A percentile compares a stretch with the other conserved stretches of the same genome.
These are phyloP conservation scores for Colletotrichum somersetense DNA, from an alignment of 2,329 filamentous ascomycete species.

Conservation along the genomic window DNA sequence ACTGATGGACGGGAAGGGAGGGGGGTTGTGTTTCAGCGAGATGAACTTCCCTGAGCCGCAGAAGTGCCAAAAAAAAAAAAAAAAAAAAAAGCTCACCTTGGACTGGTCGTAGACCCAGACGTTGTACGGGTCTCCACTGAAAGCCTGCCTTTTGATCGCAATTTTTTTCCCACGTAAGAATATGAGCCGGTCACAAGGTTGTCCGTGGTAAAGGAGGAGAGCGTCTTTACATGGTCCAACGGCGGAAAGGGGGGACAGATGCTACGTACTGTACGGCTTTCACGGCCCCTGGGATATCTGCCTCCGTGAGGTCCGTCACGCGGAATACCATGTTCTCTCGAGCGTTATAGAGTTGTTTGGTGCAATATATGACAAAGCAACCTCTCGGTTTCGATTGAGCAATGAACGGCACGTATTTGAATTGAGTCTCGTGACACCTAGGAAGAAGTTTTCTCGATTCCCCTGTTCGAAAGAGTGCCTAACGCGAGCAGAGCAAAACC, in stretches of 20 bases:
- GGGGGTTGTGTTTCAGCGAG: neutral
- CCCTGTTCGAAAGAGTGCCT: neutral
- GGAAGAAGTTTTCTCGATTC: too few species aligned
- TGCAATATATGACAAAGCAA: neutral
- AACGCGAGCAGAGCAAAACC: neutral
- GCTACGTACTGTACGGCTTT: constrained; percentile 68
- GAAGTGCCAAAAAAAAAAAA: too few species aligned
- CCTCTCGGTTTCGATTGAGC: too few species aligned
- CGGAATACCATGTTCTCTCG: constrained; percentile 61
- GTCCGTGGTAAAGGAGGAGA: neutral
- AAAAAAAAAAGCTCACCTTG: constrained; percentile 53
- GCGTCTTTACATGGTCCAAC: neutral
- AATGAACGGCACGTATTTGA: neutral
- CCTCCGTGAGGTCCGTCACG: constrained; percentile 66
- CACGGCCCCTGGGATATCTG: constrained; percentile 73
- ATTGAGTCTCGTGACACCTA: neutral
- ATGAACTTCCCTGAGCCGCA: too few species aligned
- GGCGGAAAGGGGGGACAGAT: neutral
- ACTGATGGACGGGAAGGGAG: constrained; percentile 53
- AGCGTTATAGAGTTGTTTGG: neutral
- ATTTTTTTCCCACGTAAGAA: neutral
- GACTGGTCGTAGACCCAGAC: constrained; percentile 72
- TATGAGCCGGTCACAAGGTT: too few species aligned
- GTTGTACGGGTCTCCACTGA: constrained; percentile 76
- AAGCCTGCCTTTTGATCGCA: constrained; percentile 59